phyloP scores from a whole-genome alignment of 2,329 filamentous ascomycete genomes.

The Beauveria sp. region DNA sequence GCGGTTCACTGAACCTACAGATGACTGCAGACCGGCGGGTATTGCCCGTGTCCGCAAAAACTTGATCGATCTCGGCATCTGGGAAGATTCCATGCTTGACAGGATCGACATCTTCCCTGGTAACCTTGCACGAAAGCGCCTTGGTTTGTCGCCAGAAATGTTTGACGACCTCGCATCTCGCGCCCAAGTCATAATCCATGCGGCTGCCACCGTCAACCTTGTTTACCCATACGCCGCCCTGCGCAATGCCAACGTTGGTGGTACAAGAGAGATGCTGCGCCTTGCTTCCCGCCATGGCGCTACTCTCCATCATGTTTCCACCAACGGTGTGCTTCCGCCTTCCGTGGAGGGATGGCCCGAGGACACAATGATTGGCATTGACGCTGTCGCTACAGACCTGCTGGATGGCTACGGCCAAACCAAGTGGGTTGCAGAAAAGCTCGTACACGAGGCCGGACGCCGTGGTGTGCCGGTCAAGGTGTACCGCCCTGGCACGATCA shows the following conservation, averaged over 20 bases:
- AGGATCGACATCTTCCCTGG: conserved; percentile 69
- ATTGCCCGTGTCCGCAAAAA: conserved; percentile 69
- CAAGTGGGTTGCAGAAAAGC: conserved; percentile 74
- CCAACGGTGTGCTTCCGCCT: conserved; percentile 69
- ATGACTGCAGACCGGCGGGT: conserved; percentile 56
- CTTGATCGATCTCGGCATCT: conserved; percentile 68
- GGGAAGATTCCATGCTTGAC: conserved; percentile 70
- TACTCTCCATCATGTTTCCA: conserved; percentile 71
- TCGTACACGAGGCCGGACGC: conserved; percentile 60
- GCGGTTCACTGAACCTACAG: conserved; percentile 59
- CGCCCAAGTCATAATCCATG: conserved; percentile 68
- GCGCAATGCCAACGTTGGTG: conserved; percentile 66
- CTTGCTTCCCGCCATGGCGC: conserved; percentile 60
- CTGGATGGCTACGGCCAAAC: conserved; percentile 71
- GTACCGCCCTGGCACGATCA: conserved; percentile 69
- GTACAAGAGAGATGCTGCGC: conserved; percentile 67
- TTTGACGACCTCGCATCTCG: conserved; percentile 59
- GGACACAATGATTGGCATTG: conserved; percentile 56
- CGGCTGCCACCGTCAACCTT: conserved; percentile 70
- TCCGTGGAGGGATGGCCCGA: conserved; percentile 65
- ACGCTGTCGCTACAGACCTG: conserved; percentile 61
- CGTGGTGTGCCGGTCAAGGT: conserved; percentile 65
- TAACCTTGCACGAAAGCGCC: conserved; percentile 59
- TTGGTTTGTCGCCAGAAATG: conserved; percentile 58
- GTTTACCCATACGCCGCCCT: conserved; percentile 76